Base-by-base conservation (phyloP, 1,284 basidiomycete genomes). In the Naganishia liquefaciens region DNA sequence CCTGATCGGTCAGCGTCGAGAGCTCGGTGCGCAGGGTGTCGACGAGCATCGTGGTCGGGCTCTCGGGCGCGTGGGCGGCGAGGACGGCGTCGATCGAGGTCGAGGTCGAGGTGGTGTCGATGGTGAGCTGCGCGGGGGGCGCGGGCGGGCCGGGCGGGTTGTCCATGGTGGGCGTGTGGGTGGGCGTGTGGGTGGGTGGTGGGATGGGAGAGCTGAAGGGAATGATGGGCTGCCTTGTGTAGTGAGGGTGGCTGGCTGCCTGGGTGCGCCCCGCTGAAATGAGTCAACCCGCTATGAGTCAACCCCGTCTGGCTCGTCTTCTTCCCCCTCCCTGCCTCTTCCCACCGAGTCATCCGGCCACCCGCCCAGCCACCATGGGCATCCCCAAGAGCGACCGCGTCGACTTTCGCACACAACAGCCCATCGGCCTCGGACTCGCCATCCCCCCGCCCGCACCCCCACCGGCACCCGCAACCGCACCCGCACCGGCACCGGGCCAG, bases 1-100 rank as follows among this genome's bases (percentile, higher is more conserved):
- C 90, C 78, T 98, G 94, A 28, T 89, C 87, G 72, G 89, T 88
- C 54, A 97, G 83, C 74, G 96, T 90, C 63, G 87, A 84, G 19
- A 96, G 85, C 76, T 96, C 93, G 2, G 82, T 78, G 33, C 90
- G 87, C 23, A 96, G 82, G 0, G 90, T 88, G 15, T 83, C 78
- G 71, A 94, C 91, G 70, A 94, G 71, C 2, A 73, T 73, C 27
- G 74, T 75, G 0, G 78, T 79, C 1, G 78, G 78, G n/a, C 73
- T 75, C 60, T 79, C 78, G 37, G 77, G 76, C 2, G 72, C 68
- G 58, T 78, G 78, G 10, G 39, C 23, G 30, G 55, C 27, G 57
- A 60, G 46, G 46, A 60, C 21, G 23, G 49, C 46, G 21, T 25
- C 21, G 0, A 33, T 37, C 0, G 46, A 17, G 46, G 40, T n/a